phyloP scores from a whole-genome alignment of 2,329 filamentous ascomycete genomes.

The Cercospora zeina region DNA sequence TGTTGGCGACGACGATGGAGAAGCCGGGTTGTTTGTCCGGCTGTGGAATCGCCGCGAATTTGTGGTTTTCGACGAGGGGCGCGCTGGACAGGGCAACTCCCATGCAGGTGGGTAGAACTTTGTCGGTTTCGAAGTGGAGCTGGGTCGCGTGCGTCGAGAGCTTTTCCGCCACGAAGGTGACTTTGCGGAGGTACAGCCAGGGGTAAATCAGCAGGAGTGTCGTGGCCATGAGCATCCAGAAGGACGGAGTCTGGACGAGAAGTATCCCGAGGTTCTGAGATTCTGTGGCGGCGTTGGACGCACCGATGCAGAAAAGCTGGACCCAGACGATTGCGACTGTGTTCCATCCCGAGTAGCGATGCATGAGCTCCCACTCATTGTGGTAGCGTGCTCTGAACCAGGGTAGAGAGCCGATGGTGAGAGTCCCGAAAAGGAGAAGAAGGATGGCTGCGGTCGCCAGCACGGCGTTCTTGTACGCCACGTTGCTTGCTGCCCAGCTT shows the following conservation, averaged over 20 bases:
- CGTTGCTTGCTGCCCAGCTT: constrained; percentile 26
- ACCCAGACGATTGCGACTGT: constrained; percentile 65
- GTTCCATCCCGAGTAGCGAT: constrained; percentile 73
- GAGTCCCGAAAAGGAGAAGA: constrained; percentile 56
- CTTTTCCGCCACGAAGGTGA: constrained; percentile 63
- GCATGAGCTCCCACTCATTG: constrained; percentile 68
- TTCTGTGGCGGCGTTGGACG: constrained; percentile 27
- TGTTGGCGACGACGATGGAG: constrained; percentile 69
- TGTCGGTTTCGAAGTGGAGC: constrained; percentile 66
- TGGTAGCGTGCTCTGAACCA: constrained; percentile 62
- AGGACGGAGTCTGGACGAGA: constrained; percentile 52
- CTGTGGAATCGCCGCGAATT: constrained; percentile 71
- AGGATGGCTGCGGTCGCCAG: constrained; percentile 60
- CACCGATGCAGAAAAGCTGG: constrained; percentile 54
- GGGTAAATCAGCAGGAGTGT: constrained; percentile 68
- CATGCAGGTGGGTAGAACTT: constrained; percentile 53
- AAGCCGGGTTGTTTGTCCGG: constrained; percentile 56
- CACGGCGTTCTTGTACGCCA: constrained; percentile 15
- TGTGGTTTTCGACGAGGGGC: constrained; percentile 65
- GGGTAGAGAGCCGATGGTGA: constrained; percentile 66
- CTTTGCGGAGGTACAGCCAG: constrained; percentile 70
- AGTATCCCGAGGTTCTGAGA: constrained; percentile 40
- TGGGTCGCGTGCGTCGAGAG: constrained; percentile 72
- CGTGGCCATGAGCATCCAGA: constrained; percentile 69
- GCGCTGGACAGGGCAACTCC: constrained; percentile 32